phyloP scores from a whole-genome alignment of 306 rosid genomes.

The Macrotyloma uniflorum region DNA sequence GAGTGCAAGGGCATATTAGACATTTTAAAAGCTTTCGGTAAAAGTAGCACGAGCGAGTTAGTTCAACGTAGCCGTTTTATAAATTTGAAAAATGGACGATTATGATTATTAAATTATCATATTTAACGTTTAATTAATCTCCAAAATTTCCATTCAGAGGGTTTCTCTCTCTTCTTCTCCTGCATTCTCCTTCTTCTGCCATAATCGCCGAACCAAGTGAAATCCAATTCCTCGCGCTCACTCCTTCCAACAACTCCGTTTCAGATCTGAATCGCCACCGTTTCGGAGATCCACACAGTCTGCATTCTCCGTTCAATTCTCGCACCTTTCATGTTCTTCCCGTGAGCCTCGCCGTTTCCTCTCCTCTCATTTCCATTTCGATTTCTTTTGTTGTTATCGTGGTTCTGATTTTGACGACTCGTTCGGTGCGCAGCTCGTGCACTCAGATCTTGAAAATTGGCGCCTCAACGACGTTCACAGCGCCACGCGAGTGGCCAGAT shows the following conservation, averaged over 20 bases:
- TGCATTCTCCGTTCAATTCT: constrained; percentile 36
- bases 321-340: constrained; percentile 67
- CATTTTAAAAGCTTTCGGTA: neutral
- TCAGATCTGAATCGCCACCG: constrained; percentile 66
- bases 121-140: constrained; percentile 33
- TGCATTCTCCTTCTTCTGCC: constrained; percentile 32
- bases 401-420: neutral
- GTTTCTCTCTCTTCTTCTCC: constrained; percentile 20
- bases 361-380: neutral
- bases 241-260: constrained; percentile 36
- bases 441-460: constrained; percentile 96
- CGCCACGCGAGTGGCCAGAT: constrained; percentile 99
- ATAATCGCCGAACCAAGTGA: constrained; percentile 20
- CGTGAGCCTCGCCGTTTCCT: constrained; percentile 51
- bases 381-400: neutral
- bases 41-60: neutral
- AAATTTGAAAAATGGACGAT: constrained; percentile 39
- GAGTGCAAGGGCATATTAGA: constrained; percentile 27
- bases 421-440: constrained; percentile 51
- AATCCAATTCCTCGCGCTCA: constrained; percentile 2
- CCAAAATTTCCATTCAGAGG: constrained; percentile 8
- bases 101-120: constrained; percentile 8
- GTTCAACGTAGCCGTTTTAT: constrained; percentile 54
- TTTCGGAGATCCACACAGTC: constrained; percentile 43
- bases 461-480: constrained; percentile 99